Percentiles rank a stretch among this genome's conserved stretches.
phyloP scores from a whole-genome alignment of 2,329 filamentous ascomycete species.

The Colletotrichum lentis region DNA sequence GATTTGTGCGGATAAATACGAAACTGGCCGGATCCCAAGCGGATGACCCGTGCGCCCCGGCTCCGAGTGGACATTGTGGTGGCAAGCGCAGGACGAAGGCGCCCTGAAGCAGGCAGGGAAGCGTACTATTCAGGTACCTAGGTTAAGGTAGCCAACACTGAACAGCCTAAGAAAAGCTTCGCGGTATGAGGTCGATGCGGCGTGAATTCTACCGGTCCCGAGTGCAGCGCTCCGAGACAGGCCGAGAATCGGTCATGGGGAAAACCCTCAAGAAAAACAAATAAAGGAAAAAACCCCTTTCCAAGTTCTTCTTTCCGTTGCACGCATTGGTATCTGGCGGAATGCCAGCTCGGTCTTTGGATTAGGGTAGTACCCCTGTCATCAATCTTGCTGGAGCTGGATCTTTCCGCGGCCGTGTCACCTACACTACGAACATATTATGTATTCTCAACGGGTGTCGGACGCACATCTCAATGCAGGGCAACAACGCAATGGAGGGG shows the following conservation, averaged over 20 bases:
- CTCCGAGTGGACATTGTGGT: constrained; percentile 4
- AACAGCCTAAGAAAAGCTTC: background rate
- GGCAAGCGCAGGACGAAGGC: background rate
- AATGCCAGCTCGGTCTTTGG: no score
- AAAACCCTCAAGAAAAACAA: no score
- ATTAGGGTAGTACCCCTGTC: background rate
- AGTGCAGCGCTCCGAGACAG: constrained; percentile 20
- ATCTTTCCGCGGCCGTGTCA: background rate
- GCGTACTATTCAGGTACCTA: background rate
- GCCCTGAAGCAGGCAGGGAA: background rate
- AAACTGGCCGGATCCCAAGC: constrained; percentile 29
- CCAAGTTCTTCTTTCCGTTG: background rate
- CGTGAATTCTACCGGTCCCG: constrained; percentile 28
- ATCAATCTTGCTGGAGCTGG: background rate
- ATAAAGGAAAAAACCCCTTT: background rate
- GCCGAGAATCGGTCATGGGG: background rate
- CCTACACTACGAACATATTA: no score
- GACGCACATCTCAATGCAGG: constrained; percentile 30
- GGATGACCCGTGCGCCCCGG: constrained; percentile 25
- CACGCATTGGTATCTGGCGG: background rate
- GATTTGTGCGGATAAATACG: constrained; percentile 38
- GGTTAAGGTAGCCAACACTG: no score
- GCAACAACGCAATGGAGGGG: constrained; percentile 24
- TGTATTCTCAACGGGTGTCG: constrained; percentile 20
- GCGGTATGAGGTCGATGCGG: constrained; percentile 10